These are phyloP conservation scores for Rhynchosporium graminicola DNA, from an alignment of 2,329 filamentous ascomycete genomes.

Conservation along the genomic window DNA sequence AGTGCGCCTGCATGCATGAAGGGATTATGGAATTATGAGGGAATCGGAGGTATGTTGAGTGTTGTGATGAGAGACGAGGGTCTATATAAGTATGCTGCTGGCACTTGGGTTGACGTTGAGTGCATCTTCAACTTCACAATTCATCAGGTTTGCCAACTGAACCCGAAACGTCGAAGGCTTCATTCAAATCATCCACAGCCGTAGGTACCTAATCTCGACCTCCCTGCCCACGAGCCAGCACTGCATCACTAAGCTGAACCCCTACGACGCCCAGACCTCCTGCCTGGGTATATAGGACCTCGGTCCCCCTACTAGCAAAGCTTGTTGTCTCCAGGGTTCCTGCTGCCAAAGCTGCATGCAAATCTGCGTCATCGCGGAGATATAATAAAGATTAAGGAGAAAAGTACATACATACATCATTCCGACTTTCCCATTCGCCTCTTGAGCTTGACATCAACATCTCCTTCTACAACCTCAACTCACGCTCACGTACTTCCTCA, in stretches of 20 bases:
- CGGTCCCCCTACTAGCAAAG: neutral
- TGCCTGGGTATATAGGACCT: neutral
- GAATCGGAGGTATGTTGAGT: neutral
- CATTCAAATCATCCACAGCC: neutral
- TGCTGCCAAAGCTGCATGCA: slow-evolving; percentile 8
- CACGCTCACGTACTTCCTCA: neutral
- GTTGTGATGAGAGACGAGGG: neutral
- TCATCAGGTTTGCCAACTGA: too few relatives aligned
- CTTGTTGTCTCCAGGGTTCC: neutral
- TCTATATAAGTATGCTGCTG: neutral
- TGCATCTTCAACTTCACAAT: too few relatives aligned
- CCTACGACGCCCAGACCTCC: too few relatives aligned
- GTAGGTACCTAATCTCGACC: neutral
- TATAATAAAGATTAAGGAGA: too few relatives aligned
- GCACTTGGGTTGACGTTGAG: neutral
- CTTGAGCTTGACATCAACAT: neutral
- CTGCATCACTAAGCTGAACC: too few relatives aligned
- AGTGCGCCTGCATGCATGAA: neutral
- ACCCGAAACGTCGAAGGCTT: neutral
- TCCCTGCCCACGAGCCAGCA: too few relatives aligned
- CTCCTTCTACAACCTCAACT: slow-evolving; percentile 1
- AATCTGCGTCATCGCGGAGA: neutral
- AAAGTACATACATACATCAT: neutral
- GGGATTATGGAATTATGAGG: neutral
- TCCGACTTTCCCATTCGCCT: neutral